These are phyloP conservation scores for Ganoderma lucidum DNA, from an alignment of 1,284 basidiomycete species.

Conservation along the genomic window DNA sequence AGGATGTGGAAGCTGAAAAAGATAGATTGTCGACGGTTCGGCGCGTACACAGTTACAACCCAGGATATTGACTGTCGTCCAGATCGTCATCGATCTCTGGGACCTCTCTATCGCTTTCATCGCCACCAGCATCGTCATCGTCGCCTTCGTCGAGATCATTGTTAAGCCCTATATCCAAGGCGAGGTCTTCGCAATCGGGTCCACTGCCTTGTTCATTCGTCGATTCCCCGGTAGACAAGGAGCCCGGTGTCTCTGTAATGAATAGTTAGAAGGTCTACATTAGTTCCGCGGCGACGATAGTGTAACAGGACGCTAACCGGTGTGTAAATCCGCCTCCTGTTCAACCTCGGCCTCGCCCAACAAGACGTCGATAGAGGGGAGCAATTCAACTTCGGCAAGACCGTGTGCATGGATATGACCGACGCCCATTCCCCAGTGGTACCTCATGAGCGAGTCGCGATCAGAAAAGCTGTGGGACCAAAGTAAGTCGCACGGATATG, in stretches of 20 bases:
- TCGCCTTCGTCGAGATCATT: neutral
- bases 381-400: neutral
- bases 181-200: neutral
- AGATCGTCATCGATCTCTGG: neutral
- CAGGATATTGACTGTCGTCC: neutral
- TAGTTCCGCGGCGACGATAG: neutral
- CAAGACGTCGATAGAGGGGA: neutral
- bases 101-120: neutral
- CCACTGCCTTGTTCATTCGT: neutral
- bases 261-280: neutral
- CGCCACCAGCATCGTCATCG: neutral
- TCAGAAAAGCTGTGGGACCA: conserved; percentile 10
- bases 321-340: neutral
- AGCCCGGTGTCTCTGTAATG: neutral
- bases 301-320: neutral
- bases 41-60: neutral
- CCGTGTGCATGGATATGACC: conserved; percentile 12
- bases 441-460: conserved; percentile 11
- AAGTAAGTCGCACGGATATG: neutral
- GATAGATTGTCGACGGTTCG: no score
- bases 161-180: neutral
- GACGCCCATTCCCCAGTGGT: conserved; percentile 16
- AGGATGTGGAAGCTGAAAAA: neutral
- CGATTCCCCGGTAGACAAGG: neutral
- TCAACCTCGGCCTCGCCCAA: neutral